A percentile compares a stretch with the other conserved stretches of the same genome.
Conservation (phyloP, 75 land plant genomes). For the Pinus albicaulis region DNA sequence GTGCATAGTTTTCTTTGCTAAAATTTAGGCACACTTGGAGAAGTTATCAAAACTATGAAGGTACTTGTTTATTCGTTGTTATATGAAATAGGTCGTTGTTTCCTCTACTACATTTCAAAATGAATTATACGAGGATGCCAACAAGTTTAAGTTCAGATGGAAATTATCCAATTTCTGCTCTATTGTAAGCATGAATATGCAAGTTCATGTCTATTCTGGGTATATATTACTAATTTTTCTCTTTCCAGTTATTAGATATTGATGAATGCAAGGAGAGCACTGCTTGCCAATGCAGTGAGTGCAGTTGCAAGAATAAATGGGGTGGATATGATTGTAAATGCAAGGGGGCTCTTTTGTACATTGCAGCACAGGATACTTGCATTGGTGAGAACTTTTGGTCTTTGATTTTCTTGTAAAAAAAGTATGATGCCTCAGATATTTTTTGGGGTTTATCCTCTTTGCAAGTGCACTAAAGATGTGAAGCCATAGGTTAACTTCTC, state of each 20-base stretch:
- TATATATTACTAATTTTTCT: background rate
- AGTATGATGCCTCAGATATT: no score
- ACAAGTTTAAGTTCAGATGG: background rate
- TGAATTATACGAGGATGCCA: background rate
- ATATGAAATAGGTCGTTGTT: background rate
- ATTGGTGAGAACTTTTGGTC: background rate
- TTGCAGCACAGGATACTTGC: no score
- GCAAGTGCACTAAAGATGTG: background rate
- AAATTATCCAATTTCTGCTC: background rate
- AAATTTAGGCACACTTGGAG: no score
- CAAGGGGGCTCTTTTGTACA: no score
- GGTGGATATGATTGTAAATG: no score
- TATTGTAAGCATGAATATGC: background rate
- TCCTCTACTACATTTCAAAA: background rate
- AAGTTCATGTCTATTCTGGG: background rate
- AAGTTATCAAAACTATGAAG: constrained; percentile 31
- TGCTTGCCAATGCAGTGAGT: no score
- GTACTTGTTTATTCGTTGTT: constrained; percentile 7
- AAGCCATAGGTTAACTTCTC: background rate
- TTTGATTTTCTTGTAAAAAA: background rate
- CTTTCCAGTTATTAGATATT: background rate
- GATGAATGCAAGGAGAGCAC: no score
- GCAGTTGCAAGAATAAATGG: no score
- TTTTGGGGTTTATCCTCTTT: background rate
- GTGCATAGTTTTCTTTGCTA: no score